A percentile compares a stretch with the other conserved stretches of the same genome.
phyloP scores from a whole-genome alignment of 257 asterid genomes.

The Sherardia arvensis region DNA sequence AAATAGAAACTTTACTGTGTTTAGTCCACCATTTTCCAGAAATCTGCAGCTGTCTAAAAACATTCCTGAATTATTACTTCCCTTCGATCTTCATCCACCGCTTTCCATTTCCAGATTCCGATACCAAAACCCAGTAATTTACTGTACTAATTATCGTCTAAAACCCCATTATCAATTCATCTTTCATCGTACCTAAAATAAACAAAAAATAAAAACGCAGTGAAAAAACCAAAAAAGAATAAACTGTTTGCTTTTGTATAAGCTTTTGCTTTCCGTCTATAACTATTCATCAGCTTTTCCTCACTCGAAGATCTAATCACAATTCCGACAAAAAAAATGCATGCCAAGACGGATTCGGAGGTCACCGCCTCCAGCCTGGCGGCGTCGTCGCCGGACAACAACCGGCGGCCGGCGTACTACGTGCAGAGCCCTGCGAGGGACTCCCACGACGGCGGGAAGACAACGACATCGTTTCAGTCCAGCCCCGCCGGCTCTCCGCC shows the following conservation, averaged over 20 bases:
- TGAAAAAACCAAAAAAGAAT: too few relatives aligned
- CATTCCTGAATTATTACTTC: neutral
- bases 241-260: neutral
- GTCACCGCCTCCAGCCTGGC: conserved; percentile 63
- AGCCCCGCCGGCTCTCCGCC: conserved; percentile 81
- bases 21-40: neutral
- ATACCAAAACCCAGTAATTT: neutral
- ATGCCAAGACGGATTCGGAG: conserved; percentile 74
- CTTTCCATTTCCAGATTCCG: neutral
- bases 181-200: neutral
- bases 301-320: neutral
- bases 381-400: conserved; percentile 81
- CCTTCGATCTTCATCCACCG: neutral
- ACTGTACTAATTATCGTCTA: too few relatives aligned
- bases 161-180: neutral
- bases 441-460: conserved; percentile 84
- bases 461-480: conserved; percentile 75
- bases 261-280: neutral
- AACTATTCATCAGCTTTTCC: neutral
- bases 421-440: conserved; percentile 92
- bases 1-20: neutral
- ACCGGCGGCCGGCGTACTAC: conserved; percentile 59
- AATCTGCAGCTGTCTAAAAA: conserved; percentile 7
- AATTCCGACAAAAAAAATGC: conserved; percentile 31
- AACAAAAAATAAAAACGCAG: neutral